Conservation (phyloP, 2,329 filamentous ascomycete genomes). For the Colletotrichum sp. region DNA sequence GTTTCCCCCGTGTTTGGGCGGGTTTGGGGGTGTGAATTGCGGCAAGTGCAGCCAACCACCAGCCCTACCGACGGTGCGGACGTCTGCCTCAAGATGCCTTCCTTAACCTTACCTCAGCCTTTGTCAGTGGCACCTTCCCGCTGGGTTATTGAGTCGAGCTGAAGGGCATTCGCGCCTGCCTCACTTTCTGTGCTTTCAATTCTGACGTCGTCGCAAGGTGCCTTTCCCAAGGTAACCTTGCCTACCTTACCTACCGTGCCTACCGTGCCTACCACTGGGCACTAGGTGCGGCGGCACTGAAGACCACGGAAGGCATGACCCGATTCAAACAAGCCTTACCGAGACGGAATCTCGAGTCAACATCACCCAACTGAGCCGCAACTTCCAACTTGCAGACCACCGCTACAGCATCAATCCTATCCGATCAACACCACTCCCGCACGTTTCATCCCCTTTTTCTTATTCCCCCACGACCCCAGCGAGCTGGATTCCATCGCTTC, state of each 20-base stretch:
- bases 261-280: not conserved
- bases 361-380: not conserved
- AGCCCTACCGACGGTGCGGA: not conserved
- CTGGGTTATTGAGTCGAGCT: not conserved
- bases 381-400: not conserved
- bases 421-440: not conserved
- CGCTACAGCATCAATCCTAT: not conserved
- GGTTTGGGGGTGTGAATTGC: not conserved
- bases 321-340: not conserved
- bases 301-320: not conserved
- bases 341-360: not conserved
- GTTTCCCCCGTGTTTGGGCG: constrained; percentile 1
- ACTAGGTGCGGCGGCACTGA: not conserved
- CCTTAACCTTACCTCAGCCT: not conserved
- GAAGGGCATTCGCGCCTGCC: not conserved
- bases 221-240: not conserved
- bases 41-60: not conserved
- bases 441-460: not conserved
- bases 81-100: not conserved
- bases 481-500: not conserved
- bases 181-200: not conserved
- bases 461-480: not conserved
- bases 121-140: not conserved
- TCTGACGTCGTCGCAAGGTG: not conserved
- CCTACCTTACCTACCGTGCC: too few species aligned